Evolutionary conservation across 2,329 filamentous ascomycete species (phyloP), one percentile per base, ranked within the genome.

Genomic region (Dothiorella sarmentorum): DNA sequence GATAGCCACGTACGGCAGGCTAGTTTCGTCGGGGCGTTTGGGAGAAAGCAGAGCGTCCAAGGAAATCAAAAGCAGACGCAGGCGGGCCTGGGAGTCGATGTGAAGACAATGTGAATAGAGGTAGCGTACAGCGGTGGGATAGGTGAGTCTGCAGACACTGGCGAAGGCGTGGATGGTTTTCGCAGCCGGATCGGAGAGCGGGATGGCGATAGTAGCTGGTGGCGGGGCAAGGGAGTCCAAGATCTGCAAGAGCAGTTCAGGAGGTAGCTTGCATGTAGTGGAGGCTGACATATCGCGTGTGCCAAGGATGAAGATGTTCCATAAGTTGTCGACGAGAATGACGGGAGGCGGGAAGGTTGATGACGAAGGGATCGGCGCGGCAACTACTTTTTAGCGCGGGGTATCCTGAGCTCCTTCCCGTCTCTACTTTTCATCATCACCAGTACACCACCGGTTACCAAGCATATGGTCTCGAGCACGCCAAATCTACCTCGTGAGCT

Each of bases 91-190:
- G 20, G 74, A 74, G 51, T 78, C 73, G 37, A 82, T 67, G 62
- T 76, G 76, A 33, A 80, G 62, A 65, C 78, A 81, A 62, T 76
- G 71, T 59, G 75, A 66, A 44, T 74, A 74, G n/a, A 82, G 73
- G 10, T 77, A 68, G 37, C 70, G 73, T 15, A 71, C 70, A 3
- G 80, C 77, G 9, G 75, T 60, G 4, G 64, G 62, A 61, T 77
- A 72, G 3, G 76, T 79, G 15, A 73, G 72, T 3, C 73, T 72
- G 33, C 74, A 79, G 35, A 79, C 76, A 18, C 71, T 66, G 3
- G 75, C 74, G 60, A 81, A 72, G 17, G 76, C 69, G 15, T 80
- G 63, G 5, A 82, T 73, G 6, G 78, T 75, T 61, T 73, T 73
- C 9, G 76, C 78, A 18, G 73, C 71, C 17, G 69, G 63, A 61